phyloP scores from a whole-genome alignment of 2,329 filamentous ascomycete species.

The Sclerotinia trifoliorum region DNA sequence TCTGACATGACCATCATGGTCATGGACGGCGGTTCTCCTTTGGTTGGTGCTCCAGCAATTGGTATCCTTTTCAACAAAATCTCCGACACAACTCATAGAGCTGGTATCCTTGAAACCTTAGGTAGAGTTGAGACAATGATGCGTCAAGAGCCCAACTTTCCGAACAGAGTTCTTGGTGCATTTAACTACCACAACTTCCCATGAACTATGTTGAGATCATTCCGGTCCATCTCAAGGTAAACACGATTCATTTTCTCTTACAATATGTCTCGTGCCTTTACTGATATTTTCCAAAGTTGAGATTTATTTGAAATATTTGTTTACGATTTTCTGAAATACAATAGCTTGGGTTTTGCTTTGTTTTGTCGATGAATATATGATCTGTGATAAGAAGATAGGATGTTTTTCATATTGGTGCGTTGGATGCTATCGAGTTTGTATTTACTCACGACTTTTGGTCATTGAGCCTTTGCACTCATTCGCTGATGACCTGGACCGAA shows the following conservation, averaged over 20 bases:
- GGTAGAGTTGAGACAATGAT: not conserved
- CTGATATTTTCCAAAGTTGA: not conserved
- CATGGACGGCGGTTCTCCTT: not conserved
- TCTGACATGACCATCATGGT: slow-evolving; percentile 14
- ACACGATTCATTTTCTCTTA: not conserved
- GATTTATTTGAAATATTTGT: not conserved
- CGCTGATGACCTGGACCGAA: not conserved
- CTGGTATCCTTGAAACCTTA: slow-evolving; percentile 1
- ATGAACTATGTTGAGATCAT: not conserved
- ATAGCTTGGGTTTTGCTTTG: not conserved
- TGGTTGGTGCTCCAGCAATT: not conserved
- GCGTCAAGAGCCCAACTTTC: not conserved
- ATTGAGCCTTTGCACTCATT: not conserved
- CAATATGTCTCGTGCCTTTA: not conserved
- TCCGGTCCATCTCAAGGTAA: not conserved
- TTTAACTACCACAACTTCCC: slow-evolving; percentile 2
- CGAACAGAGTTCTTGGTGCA: not conserved
- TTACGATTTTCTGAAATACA: slow-evolving; percentile 2
- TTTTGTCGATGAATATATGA: not conserved
- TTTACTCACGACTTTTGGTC: not conserved
- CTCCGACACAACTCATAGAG: not conserved
- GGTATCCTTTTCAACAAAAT: not conserved
- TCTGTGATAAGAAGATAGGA: not conserved
- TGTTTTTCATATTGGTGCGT: slow-evolving; percentile 1
- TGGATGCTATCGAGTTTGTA: slow-evolving; percentile 8